Evolutionary conservation across 2,329 filamentous ascomycete species (phyloP).

Genomic region (Pochonia chlamydosporia): DNA sequence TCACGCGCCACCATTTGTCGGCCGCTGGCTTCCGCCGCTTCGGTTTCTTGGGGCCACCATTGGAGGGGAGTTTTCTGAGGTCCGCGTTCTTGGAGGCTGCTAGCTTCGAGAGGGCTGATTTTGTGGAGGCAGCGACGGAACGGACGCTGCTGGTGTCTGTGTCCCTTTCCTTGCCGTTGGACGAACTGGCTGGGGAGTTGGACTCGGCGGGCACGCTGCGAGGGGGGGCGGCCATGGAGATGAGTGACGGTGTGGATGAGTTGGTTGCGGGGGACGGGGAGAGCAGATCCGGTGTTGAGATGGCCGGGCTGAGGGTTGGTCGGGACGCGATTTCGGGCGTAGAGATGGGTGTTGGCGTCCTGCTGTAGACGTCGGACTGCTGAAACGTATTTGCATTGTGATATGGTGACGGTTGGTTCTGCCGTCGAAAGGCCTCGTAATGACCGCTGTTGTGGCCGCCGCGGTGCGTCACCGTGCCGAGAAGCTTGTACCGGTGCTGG

Average conservation of each 20-base stretch:
- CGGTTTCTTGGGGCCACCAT: constrained; percentile 27
- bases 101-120: constrained; percentile 45
- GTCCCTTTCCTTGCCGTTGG: constrained; percentile 33
- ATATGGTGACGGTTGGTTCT: constrained; percentile 72
- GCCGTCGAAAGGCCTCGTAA: constrained; percentile 91
- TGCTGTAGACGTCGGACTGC: constrained; percentile 66
- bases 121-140: constrained; percentile 51
- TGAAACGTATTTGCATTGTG: constrained; percentile 78
- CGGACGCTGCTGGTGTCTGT: constrained; percentile 46
- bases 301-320: constrained; percentile 33
- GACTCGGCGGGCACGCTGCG: constrained; percentile 26
- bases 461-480: constrained; percentile 88
- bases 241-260: constrained; percentile 32
- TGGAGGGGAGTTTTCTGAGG: constrained; percentile 14
- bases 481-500: constrained; percentile 74
- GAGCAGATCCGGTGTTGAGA: constrained; percentile 43
- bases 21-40: constrained; percentile 52
- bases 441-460: constrained; percentile 94
- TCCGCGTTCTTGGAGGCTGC: constrained; percentile 31
- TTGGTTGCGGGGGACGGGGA: constrained; percentile 28
- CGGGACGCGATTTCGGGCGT: constrained; percentile 40
- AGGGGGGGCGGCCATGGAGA: constrained; percentile 23
- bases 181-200: constrained; percentile 18
- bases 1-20: constrained; percentile 93
- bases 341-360: constrained; percentile 46